phyloP scores from a whole-genome alignment of 495 filamentous ascomycete species.

The Eremomyces bilateralis region DNA sequence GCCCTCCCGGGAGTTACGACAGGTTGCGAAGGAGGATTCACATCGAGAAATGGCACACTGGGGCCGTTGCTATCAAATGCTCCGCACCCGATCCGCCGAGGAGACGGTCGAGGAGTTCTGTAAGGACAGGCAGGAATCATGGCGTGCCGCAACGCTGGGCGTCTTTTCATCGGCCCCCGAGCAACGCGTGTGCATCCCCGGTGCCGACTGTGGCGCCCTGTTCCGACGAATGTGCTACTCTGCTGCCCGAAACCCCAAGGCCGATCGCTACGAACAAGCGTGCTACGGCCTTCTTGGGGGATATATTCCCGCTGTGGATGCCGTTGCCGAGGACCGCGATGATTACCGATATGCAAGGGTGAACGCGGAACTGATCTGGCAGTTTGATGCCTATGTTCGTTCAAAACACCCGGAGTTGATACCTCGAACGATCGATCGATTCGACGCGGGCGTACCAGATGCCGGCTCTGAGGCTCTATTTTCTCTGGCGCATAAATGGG shows the following conservation, averaged over 20 bases:
- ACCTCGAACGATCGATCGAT: constrained; percentile 18
- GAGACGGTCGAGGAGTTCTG: constrained; percentile 62
- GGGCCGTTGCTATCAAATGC: constrained; percentile 74
- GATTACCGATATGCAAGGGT: constrained; percentile 82
- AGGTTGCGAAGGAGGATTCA: constrained; percentile 56
- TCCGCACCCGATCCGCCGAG: constrained; percentile 54
- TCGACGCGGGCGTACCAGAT: constrained; percentile 22
- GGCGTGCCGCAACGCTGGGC: constrained; percentile 56
- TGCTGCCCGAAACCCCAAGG: constrained; percentile 42
- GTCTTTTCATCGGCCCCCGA: constrained; percentile 10
- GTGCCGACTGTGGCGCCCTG: constrained; percentile 26
- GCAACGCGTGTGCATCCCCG: constrained; percentile 10
- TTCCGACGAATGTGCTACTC: constrained; percentile 73
- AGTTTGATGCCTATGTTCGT: constrained; percentile 41
- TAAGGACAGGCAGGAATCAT: constrained; percentile 51
- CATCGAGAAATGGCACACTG: constrained; percentile 73
- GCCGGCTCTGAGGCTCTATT: constrained; percentile 27
- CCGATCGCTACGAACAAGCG: constrained; percentile 59
- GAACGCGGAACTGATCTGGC: constrained; percentile 52
- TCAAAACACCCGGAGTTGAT: constrained; percentile 20
- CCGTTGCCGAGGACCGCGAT: constrained; percentile 62
- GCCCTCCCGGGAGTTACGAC: constrained; percentile 47
- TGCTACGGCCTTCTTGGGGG: constrained; percentile 79
- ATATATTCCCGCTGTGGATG: constrained; percentile 51
- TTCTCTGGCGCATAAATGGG: too few species aligned